Base-by-base conservation (phyloP, 371 early-diverging fungal genomes). In the Dentiscutata heterogama region DNA sequence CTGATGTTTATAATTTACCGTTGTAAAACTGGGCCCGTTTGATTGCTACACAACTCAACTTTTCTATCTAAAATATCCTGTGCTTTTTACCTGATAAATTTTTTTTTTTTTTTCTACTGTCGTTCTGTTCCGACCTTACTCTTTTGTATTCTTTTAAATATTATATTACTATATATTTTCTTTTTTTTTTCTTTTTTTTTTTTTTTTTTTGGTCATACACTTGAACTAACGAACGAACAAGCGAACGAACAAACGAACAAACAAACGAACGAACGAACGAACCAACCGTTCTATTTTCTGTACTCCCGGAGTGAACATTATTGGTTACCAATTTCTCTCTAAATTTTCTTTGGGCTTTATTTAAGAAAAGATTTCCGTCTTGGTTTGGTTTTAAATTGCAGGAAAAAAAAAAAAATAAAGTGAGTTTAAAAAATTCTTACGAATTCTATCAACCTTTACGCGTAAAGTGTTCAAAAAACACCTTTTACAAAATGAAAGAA, bases 11-110 rank as follows among this genome's bases (percentile, higher is more conserved):
- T 42, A 14, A 14, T 51, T 51, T 51, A 51, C 51, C 51, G 51
- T 51, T 25, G 25, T 60, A 22, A 60, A 60, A 60, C 61, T 60
- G 61, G n/a, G 61, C 61, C 61, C 25, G 61, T 60, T 60, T 60
- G 61, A 60, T 25, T 60, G 61, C 25, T 60, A 25, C 25, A 22
- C 25, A 25, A 60, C 25, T 18, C 13, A 10, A n/a, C 13, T 60
- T 22, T 60, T 60, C 46, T 14, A 18, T 39, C 31, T 18, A 42
- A 68, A 31, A 42, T n/a, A 39, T 20, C 64, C 51, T 51, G 14
- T 8, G 51, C 51, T 8, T 51, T 51, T 16, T 51, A 7, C 46
- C 8, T 51, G 51, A 20, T 58, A n/a, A 11, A 22, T 60, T n/a
- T 25, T n/a, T 22, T 22, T 22, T 60, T 25, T 60, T 60, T 60